Evolutionary conservation across 164 flowering plant genomes (phyloP), one percentile per base, ranked within the genome.

Genomic region (Kalanchoe fedtschenkoi): DNA sequence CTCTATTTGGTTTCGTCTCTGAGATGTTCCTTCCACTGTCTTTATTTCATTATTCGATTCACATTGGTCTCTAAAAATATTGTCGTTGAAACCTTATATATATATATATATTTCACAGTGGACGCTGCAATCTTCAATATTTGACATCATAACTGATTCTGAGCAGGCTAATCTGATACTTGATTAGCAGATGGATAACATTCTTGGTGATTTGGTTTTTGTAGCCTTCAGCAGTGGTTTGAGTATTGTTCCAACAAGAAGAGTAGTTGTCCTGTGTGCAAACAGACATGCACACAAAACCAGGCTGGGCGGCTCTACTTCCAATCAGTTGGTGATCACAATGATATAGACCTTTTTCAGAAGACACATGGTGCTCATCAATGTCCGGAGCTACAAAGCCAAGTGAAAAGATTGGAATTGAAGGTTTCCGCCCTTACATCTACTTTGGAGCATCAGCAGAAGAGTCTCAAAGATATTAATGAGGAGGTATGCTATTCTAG

Each of bases 211-310:
- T 55, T 30, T 43, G 17, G 30, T 55, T 64, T 70, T 61, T 70
- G 26, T 66, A 95, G 99, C 61, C 73, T 91, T 29, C 99, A 95
- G 60, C 96, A 95, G 63, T 95, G 97, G 99, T 82, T 95, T 53
- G 97, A 91, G 78, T 91, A 91, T 68, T 87, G 82, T 54, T 66
- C 87, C 21, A 67, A 75, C 64, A 87, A 83, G 81, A 90, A 85
- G 75, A 69, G 57, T 69, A 87, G 69, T 15, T 95, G 99, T 69
- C 99, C 97, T 0, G 82, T 95, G 17, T 95, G 99, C 81, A 95
- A 93, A 81, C 99, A 88, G 70, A 60, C 44, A 4, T 95, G 97
- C 66, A 35, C 70, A 13, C 68, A 66, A 21, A 69, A 73, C 16
- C 70, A 77, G 53, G 83, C 75, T 6, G 19, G 44, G 21, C 87